Percentiles rank a stretch among this genome's conserved stretches.
These are phyloP conservation scores for Clonostachys rosea DNA, from an alignment of 2,329 filamentous ascomycete genomes.

Conservation along the genomic window DNA sequence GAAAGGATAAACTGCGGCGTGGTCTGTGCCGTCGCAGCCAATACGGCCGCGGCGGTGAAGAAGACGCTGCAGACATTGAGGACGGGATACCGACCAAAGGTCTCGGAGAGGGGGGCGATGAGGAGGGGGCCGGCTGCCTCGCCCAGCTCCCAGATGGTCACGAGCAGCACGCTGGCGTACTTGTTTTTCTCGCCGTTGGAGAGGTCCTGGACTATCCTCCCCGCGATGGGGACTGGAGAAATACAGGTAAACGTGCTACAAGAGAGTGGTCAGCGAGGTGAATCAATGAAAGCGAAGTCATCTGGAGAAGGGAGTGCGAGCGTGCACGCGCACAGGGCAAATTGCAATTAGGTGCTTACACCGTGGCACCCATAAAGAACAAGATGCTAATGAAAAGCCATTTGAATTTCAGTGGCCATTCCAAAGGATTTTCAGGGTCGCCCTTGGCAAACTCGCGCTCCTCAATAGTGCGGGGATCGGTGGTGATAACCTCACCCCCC, in stretches of 20 bases:
- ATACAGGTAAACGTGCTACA: conserved; percentile 53
- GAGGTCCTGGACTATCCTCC: conserved; percentile 43
- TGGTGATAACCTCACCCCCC: no score
- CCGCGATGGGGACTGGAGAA: conserved; percentile 47
- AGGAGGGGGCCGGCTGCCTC: conserved; percentile 56
- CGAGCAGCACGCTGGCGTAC: conserved; percentile 53
- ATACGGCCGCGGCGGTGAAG: conserved; percentile 42
- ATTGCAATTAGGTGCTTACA: conserved; percentile 28
- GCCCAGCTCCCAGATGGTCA: conserved; percentile 68
- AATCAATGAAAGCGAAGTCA: no score
- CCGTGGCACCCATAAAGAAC: conserved; percentile 49
- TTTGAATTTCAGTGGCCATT: conserved; percentile 48
- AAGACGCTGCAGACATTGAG: conserved; percentile 47
- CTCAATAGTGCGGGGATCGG: no score
- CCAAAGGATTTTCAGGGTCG: conserved; percentile 37
- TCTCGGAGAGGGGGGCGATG: conserved; percentile 59
- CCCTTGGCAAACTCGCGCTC: not conserved
- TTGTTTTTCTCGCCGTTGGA: conserved; percentile 29
- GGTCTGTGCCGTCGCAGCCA: conserved; percentile 38
- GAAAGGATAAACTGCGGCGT: conserved; percentile 44
- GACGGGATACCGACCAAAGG: conserved; percentile 50
- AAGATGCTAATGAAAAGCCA: conserved; percentile 48
- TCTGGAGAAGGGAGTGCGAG: no score
- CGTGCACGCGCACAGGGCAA: no score
- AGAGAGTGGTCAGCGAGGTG: not conserved